Evolutionary conservation across 768 basidiomycete species (phyloP), one percentile per base, ranked within the genome.

Genomic region (Mycena indigotica): DNA sequence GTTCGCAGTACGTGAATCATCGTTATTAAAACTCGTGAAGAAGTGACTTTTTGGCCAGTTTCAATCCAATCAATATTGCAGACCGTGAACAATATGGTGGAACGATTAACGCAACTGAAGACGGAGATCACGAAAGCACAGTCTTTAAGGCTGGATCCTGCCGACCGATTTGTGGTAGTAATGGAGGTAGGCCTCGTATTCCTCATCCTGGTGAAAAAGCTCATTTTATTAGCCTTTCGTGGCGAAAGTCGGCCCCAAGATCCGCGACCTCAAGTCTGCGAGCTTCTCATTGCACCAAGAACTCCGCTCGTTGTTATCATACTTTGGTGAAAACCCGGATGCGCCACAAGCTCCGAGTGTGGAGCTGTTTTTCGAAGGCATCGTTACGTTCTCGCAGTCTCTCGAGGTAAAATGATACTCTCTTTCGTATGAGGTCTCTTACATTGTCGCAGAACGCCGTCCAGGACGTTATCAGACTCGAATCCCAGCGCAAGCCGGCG

Each of bases 361-460:
- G 0, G 95, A 95, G 68, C 89, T 91, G 60, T 86, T 97, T 67
- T 95, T 97, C 65, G 82, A 80, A 0, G 72, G 87, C 53, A 80
- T 94, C 45, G 76, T 83, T n/a, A 82, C 86, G 0, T 93, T 94
- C 71, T 88, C 87, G 0, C 83, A 84, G 0, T 84, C 84, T 1
- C 75, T 95, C 19, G 85, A 87, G 82, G 88, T 86, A 59, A 52
- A 74, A 10, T 15, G 26, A 53, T 17, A 44, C 39, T 48, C 39
- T 32, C 17, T 49, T 54, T 19, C 0, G 0, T 13, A 28, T 26
- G 13, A 5, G 45, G 32, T 30, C 3, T 56, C 24, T 50, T 41
- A 59, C 46, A 30, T 60, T 17, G n/a, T 41, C 30, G 44, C 59
- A 91, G 88, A 89, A 89, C 82, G 88, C 84, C 49, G 84, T 86